Evolutionary conservation across 2,329 filamentous ascomycete genomes (phyloP), one percentile per base, ranked within the genome.

Genomic region (Cordyceps cateniannulata): DNA sequence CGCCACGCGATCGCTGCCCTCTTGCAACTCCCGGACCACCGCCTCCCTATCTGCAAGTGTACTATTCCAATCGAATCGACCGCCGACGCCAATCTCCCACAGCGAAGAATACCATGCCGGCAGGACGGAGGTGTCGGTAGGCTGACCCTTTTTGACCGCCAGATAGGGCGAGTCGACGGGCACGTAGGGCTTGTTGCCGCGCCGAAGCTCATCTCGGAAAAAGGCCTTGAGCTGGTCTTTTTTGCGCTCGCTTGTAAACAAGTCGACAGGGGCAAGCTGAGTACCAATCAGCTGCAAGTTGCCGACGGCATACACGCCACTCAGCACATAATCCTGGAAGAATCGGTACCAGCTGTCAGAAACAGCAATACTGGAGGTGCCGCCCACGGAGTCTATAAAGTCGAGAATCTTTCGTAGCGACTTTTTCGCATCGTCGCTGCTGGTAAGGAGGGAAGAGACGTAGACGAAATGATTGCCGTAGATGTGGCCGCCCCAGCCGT

Each of bases 1-100:
- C 22, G 54, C 56, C 7, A 65, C 35, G 3, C 56, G 54, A 10
- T 53, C 55, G 20, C 60, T 64, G 14, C 61, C 50, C 20, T 47
- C 45, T 49, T 61, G 62, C 18, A 66, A 55, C n/a, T 27, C 40
- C 25, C 75, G 65, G 25, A 66, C 60, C 4, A 57, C 49, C 3
- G 47, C 53, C 2, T 35, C 27, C 29, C 64, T 60, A 45, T 64
- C 59, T 3, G 59, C 53, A 0, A 64, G 51, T 3, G 64, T 65
- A 29, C 62, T 58, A 53, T 65, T 65, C 64, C 64, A 65, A 24
- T 32, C 14, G 58, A 62, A 65, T 22, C 25, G 25, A 3, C 55
- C 51, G 16, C 59, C 44, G 35, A 60, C 24, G 38, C 64, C 64
- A 25, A 59, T 63, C 27, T 65, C 62, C 65, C 65, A 66, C 18